Percentiles rank a stretch among this genome's conserved stretches.
These are phyloP conservation scores for Euphorbia tirucalli DNA, from an alignment of 345 rosid genomes.

Conservation along the genomic window DNA sequence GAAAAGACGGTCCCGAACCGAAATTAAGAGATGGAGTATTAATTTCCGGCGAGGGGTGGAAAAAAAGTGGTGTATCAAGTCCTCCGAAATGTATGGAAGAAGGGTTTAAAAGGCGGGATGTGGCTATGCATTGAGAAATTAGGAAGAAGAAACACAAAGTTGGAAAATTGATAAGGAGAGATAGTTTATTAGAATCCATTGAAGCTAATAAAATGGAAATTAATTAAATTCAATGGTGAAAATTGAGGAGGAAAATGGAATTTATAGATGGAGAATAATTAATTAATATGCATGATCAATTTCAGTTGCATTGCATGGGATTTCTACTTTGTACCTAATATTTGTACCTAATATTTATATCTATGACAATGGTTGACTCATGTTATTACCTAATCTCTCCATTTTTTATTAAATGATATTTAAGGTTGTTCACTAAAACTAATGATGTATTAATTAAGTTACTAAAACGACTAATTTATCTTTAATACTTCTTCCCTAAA, in stretches of 20 bases:
- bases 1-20: neutral
- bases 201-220: neutral
- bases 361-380: neutral
- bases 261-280: neutral
- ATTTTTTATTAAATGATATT: too few relatives aligned
- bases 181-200: neutral
- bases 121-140: neutral
- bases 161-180: neutral
- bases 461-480: too few relatives aligned
- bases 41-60: neutral
- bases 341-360: neutral
- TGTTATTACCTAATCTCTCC: neutral
- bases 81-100: slow-evolving; percentile 6
- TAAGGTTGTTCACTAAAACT: too few relatives aligned
- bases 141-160: neutral
- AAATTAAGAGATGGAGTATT: neutral
- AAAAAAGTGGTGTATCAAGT: neutral
- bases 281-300: neutral
- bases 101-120: neutral
- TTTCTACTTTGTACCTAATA: slow-evolving; percentile 12
- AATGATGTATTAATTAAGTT: too few relatives aligned
- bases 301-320: slow-evolving; percentile 14
- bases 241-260: neutral
- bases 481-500: too few relatives aligned
- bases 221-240: neutral